Conservation (phyloP, 2,329 filamentous ascomycete species). For the Penicillium sp. region DNA sequence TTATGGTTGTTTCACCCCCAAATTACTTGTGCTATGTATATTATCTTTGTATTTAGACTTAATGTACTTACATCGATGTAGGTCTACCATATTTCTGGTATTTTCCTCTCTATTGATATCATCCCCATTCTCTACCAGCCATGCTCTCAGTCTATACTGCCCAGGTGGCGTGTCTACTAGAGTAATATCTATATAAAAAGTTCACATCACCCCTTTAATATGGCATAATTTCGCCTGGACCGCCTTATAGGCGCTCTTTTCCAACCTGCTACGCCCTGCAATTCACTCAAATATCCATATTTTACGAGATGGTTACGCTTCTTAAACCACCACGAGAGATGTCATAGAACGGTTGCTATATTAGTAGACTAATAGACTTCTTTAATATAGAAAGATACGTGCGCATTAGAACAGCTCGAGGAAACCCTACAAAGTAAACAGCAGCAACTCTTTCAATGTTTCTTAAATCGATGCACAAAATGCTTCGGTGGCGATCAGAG, state of each 20-base stretch:
- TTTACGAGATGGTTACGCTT: no score
- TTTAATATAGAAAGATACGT: constrained; percentile 18
- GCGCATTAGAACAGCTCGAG: constrained; percentile 17
- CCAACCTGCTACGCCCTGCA: no score
- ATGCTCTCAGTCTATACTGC: no score
- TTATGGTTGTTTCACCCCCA: background rate
- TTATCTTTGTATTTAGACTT: background rate
- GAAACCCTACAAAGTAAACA: constrained; percentile 9
- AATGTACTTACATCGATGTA: background rate
- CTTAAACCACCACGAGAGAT: constrained; percentile 32
- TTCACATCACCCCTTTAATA: no score
- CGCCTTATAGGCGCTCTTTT: no score
- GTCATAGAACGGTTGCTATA: constrained; percentile 27
- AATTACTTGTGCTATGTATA: constrained; percentile 1
- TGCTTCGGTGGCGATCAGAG: constrained; percentile 20
- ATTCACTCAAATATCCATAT: no score
- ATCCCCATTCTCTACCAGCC: no score
- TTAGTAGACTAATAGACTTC: constrained; percentile 1
- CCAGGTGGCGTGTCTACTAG: no score
- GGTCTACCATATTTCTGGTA: background rate
- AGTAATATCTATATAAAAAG: no score
- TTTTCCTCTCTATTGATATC: background rate
- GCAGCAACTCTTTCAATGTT: constrained; percentile 14
- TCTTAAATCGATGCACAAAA: constrained; percentile 21
- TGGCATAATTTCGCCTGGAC: no score